These are phyloP conservation scores for Paspalum notatum DNA, from an alignment of 176 grass and related monocot genomes.

Conservation along the genomic window DNA sequence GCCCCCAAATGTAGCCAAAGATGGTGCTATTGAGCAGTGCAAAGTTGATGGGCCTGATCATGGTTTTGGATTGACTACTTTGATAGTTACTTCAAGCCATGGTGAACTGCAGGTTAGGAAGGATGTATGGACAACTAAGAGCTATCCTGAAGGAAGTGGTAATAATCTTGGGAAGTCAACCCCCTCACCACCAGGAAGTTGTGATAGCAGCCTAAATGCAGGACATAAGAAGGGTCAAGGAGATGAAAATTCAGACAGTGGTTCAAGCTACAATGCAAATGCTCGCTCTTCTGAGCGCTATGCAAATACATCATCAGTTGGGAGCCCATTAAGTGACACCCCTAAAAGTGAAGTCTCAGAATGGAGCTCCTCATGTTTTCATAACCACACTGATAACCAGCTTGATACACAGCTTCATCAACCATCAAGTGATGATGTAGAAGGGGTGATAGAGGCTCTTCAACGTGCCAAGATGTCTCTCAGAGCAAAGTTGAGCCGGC, in stretches of 20 bases:
- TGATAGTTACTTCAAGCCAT: slow-evolving; percentile 27
- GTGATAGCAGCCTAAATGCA: slow-evolving; percentile 23
- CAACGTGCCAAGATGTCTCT: slow-evolving; percentile 77
- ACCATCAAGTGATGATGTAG: slow-evolving; percentile 49
- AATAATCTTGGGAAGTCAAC: slow-evolving; percentile 36
- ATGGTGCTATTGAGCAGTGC: slow-evolving; percentile 18
- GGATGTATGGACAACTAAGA: slow-evolving; percentile 40
- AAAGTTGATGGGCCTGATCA: slow-evolving; percentile 38
- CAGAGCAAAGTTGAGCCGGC: slow-evolving; percentile 56
- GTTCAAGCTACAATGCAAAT: slow-evolving; percentile 49
- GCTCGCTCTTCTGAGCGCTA: slow-evolving; percentile 24
- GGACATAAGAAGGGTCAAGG: slow-evolving; percentile 24
- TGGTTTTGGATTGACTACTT: slow-evolving; percentile 24
- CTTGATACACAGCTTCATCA: slow-evolving; percentile 50
- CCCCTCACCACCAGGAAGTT: slow-evolving; percentile 35
- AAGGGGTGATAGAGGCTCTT: slow-evolving; percentile 80
- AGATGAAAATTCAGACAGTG: slow-evolving; percentile 52
- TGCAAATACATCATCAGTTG: slow-evolving; percentile 47
- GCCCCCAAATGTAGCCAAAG: slow-evolving; percentile 40
- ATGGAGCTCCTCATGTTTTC: slow-evolving; percentile 60
- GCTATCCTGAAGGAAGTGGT: slow-evolving; percentile 29
- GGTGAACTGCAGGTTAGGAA: slow-evolving; percentile 14
- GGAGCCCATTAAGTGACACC: slow-evolving; percentile 52
- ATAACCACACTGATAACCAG: slow-evolving; percentile 56
- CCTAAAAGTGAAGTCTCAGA: slow-evolving; percentile 55